Evolutionary conservation across 176 grass and related monocot species (phyloP), one percentile per base, ranked within the genome.

Genomic region (Lolium multiflorum): DNA sequence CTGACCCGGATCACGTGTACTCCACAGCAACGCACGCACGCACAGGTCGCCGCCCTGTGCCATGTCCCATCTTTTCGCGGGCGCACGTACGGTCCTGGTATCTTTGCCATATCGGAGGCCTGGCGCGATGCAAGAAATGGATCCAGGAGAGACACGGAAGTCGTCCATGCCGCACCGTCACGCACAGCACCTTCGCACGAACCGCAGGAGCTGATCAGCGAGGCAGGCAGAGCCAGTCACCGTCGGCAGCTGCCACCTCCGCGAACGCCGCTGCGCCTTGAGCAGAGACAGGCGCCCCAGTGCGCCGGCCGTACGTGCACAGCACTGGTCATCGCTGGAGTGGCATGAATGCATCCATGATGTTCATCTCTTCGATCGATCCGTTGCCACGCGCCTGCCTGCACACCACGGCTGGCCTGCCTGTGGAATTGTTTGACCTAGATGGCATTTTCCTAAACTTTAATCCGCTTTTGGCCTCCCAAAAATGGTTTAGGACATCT

Each of bases 201-300:
- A 0, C 14, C 68, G 38, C 24, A 66, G 84, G 66, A 14, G 37
- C 9, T 65, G 39, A 67, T 74, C 64, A 74, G 77, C 39, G 72
- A 16, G 21, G 52, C 50, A 58, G 26, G 54, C 54, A 18, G 69
- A 74, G 71, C 43, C 70, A 73, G 20, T 21, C 66, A 8, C 11
- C 61, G 39, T 71, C 37, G 67, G 37, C 67, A 43, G 67, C 14
- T 20, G 65, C n/a, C 89, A 80, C 44, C 76, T 83, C 85, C 78
- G 68, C 62, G 72, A 85, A 57, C 48, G 79, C 73, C 77, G 85
- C 87, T 52, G 62, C 59, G 26, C 61, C 74, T 74, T 49, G 50
- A 22, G 21, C 74, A 81, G 35, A 75, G 83, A 77, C 56, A 78
- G 44, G 16, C 50, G 20, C 22, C 54, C 78, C 82, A 75, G 74